phyloP scores from a whole-genome alignment of 176 grass and related monocot species.

The Musa troglodytarum region DNA sequence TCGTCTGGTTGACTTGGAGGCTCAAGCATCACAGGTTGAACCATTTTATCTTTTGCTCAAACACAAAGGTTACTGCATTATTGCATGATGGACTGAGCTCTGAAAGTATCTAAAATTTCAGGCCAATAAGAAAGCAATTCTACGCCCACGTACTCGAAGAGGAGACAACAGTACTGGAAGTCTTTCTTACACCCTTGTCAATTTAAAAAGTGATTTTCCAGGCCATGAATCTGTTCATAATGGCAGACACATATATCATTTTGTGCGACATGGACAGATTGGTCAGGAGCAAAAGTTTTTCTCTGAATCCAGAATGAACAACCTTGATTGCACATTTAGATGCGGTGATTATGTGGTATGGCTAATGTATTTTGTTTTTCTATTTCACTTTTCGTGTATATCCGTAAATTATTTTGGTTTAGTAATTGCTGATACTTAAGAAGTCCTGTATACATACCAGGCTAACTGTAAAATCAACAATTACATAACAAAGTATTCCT shows the following conservation, averaged over 20 bases:
- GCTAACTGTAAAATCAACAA: no score
- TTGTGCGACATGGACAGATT: conserved; percentile 43
- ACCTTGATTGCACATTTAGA: conserved; percentile 50
- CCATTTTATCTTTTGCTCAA: neutral
- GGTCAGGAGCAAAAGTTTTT: conserved; percentile 12
- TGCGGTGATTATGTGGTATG: conserved; percentile 83
- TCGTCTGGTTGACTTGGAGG: conserved; percentile 77
- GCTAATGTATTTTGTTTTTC: neutral
- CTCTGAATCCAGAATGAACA: conserved; percentile 27
- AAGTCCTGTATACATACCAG: no score
- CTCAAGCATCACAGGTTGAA: conserved; percentile 69
- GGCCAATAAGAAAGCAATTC: conserved; percentile 63
- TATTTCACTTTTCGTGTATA: neutral
- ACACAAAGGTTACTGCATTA: neutral
- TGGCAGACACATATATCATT: conserved; percentile 68
- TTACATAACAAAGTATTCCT: no score
- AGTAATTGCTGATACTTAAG: no score
- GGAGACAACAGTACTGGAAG: conserved; percentile 25
- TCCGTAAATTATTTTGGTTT: neutral
- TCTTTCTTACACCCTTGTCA: conserved; percentile 38
- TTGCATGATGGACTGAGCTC: neutral
- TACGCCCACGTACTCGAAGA: conserved; percentile 28
- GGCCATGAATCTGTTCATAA: conserved; percentile 58
- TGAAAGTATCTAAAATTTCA: conserved; percentile 23
- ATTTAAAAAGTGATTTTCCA: conserved; percentile 45